Evolutionary conservation across 2,329 filamentous ascomycete genomes (phyloP), one percentile per base, ranked within the genome.

Genomic region (Fusarium pseudocircinatum): DNA sequence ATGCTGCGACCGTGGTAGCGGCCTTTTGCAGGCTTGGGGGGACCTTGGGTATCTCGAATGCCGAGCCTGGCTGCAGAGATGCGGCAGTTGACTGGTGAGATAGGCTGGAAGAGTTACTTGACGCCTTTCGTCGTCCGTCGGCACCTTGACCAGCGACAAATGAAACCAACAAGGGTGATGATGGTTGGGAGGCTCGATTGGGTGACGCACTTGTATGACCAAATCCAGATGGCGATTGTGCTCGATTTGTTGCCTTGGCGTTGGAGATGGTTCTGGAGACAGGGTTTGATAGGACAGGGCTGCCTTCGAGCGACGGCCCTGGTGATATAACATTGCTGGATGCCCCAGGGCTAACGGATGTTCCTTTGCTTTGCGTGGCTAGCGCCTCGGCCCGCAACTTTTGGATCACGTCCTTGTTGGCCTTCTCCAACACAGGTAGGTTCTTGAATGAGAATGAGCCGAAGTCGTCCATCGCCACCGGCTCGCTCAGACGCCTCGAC

Each of bases 381-480:
- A 98, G 88, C 7, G 96, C 95, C 82, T 98, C 95, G 28, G 95
- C 94, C 16, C 95, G 92, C 64, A 99, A 86, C 81, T 98, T 98
- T 78, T 98, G 95, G 37, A 99, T 97, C 36, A 98, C 95, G 78
- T 99, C 96, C 81, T 99, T 99, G 83, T 99, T 99, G 61, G 96
- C 96, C 82, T 98, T 98, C 78, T 98, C 96, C 24, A 99, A 87
- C 26, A 98, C 96, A 0, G 96, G 95, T 54, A 99, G 85, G 77
- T 99, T 99, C 84, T 99, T 99, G 87, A 97, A 99, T 43, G 94
- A 91, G 82, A 99, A 99, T 71, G 91, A 95, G 37, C 96, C 96
- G 85, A 99, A 99, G 80, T 99, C 97, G 81, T 99, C 96, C 2
- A 92, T 88, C 37, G 91, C 89, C 22, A 96, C 91, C 3, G 96